A percentile compares a stretch with the other conserved stretches of the same genome.
phyloP scores from a whole-genome alignment of 768 basidiomycete species.

The Trametes sanguinea region DNA sequence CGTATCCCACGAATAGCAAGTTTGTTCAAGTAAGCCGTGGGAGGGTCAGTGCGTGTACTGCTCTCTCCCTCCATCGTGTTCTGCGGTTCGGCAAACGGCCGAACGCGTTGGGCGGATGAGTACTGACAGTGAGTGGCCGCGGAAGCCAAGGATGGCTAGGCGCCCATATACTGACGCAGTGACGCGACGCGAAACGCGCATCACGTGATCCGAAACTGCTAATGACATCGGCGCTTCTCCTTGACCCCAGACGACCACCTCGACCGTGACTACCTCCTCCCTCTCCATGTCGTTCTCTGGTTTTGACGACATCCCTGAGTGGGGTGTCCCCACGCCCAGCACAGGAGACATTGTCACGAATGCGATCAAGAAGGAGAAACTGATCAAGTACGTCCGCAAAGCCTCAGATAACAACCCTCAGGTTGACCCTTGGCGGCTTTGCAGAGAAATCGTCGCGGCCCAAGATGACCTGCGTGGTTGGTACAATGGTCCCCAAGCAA shows the following conservation, averaged over 20 bases:
- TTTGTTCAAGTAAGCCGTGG: conserved; percentile 86
- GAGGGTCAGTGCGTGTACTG: neutral
- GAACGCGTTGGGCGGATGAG: neutral
- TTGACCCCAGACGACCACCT: neutral
- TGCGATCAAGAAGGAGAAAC: conserved; percentile 73
- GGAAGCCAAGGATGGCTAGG: neutral
- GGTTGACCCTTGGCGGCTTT: neutral
- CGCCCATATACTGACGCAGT: neutral
- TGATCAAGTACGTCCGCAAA: conserved; percentile 62
- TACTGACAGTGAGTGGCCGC: neutral
- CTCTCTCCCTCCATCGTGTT: neutral
- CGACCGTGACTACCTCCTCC: neutral
- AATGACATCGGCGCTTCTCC: neutral
- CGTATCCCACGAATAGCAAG: conserved; percentile 93
- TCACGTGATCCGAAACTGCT: neutral
- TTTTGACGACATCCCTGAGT: conserved; percentile 28
- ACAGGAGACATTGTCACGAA: conserved; percentile 70
- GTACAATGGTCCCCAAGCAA: conserved; percentile 24
- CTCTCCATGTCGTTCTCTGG: conserved; percentile 17
- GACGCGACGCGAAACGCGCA: conserved; percentile 17
- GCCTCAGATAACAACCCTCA: neutral
- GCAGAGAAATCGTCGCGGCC: conserved; percentile 71
- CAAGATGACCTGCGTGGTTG: conserved; percentile 78
- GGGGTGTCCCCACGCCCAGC: conserved; percentile 24
- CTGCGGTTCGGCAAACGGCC: neutral